phyloP scores from a whole-genome alignment of 257 asterid species.

The Forsythia suspensa region DNA sequence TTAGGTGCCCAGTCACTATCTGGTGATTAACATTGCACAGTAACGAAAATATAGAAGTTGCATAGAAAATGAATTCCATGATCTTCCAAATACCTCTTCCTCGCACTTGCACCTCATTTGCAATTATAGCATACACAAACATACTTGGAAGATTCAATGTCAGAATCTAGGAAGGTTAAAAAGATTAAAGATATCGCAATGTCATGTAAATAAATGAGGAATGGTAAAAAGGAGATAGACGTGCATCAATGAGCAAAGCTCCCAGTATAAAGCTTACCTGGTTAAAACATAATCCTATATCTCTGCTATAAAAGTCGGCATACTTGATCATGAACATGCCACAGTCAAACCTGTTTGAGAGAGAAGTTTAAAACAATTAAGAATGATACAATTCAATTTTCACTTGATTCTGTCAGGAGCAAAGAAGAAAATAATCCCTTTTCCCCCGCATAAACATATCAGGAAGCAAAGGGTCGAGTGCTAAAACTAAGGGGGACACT shows the following conservation, averaged over 20 bases:
- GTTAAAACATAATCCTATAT: conserved; percentile 68
- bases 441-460: background rate
- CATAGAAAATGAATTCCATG: background rate
- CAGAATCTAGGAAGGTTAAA: background rate
- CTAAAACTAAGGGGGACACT: background rate
- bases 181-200: background rate
- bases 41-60: background rate
- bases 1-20: background rate
- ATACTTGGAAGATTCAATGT: background rate
- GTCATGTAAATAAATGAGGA: background rate
- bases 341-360: conserved; percentile 73
- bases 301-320: conserved; percentile 89
- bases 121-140: background rate
- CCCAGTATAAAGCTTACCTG: conserved; percentile 53
- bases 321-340: conserved; percentile 95
- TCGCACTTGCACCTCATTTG: background rate
- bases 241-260: conserved; percentile 3
- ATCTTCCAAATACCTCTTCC: background rate
- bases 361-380: conserved; percentile 14
- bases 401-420: conserved; percentile 8
- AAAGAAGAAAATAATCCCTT: background rate
- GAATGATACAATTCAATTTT: background rate
- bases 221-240: background rate
- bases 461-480: conserved; percentile 1
- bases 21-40: background rate